Conservation (phyloP, 2,329 filamentous ascomycete species). For the Aspergillus sp. region DNA sequence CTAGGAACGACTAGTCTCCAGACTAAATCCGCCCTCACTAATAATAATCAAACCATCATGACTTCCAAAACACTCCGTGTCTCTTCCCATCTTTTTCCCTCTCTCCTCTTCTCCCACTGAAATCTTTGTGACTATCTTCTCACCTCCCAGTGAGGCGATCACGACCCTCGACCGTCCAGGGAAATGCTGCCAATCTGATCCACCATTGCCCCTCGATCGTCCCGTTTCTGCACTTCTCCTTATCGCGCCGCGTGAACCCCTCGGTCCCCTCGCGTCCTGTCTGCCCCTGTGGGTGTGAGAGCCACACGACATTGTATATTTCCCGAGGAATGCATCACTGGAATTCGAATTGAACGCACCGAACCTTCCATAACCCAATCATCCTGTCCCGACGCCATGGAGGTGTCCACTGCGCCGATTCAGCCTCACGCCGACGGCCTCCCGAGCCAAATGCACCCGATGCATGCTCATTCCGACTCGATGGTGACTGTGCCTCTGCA, state of each 20-base stretch:
- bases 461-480: slow-evolving; percentile 55
- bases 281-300: no score
- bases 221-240: slow-evolving; percentile 9
- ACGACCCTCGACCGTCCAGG: neutral
- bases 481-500: slow-evolving; percentile 70
- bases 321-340: neutral
- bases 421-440: slow-evolving; percentile 21
- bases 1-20: no score
- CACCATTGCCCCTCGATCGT: slow-evolving; percentile 9
- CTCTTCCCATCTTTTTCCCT: neutral
- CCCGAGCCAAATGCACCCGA: slow-evolving; percentile 7
- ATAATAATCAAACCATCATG: no score
- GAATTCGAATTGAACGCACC: neutral
- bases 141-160: slow-evolving; percentile 10
- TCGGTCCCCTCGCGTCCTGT: slow-evolving; percentile 2
- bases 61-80: neutral
- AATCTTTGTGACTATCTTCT: neutral
- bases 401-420: slow-evolving; percentile 22
- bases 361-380: neutral
- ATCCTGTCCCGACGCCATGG: slow-evolving; percentile 18
- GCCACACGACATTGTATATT: no score
- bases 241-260: slow-evolving; percentile 17
- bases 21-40: no score
- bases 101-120: neutral
- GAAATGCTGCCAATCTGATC: neutral